phyloP scores from a whole-genome alignment of 1,284 basidiomycete species.

The Cutaneotrichosporon mucoides region DNA sequence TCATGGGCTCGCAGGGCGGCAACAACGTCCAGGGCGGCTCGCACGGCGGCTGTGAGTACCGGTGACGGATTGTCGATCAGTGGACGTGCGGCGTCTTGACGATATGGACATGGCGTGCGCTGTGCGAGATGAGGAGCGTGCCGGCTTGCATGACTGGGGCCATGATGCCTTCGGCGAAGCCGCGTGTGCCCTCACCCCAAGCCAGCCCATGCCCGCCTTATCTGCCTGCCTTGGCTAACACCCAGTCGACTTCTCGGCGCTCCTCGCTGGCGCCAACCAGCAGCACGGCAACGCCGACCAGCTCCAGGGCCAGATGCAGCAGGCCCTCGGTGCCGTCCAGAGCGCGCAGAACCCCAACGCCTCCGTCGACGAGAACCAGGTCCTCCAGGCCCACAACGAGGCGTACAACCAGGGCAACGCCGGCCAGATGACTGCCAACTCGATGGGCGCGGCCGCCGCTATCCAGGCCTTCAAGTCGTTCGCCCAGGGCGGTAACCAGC shows the following conservation, averaged over 20 bases:
- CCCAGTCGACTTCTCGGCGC: slow-evolving; percentile 39
- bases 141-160: no score
- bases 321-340: slow-evolving; percentile 44
- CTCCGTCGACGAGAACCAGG: slow-evolving; percentile 58
- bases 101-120: no score
- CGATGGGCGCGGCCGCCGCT: slow-evolving; percentile 66
- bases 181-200: no score
- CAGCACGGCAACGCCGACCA: slow-evolving; percentile 41
- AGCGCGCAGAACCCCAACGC: slow-evolving; percentile 8
- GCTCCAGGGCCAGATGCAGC: slow-evolving; percentile 34
- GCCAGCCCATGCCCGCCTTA: no score
- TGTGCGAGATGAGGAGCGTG: no score
- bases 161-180: no score
- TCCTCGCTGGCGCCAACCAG: slow-evolving; percentile 39
- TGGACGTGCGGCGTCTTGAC: no score
- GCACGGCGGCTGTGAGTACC: slow-evolving; percentile 7
- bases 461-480: slow-evolving; percentile 60
- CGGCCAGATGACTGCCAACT: slow-evolving; percentile 56
- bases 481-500: slow-evolving; percentile 49
- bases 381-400: slow-evolving; percentile 49
- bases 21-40: neutral
- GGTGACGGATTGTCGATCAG: no score
- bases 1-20: neutral
- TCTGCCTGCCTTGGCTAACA: slow-evolving; percentile 1
- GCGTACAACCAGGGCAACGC: slow-evolving; percentile 51